phyloP scores from a whole-genome alignment of 805 yeast species.

The Lachancea sp. region DNA sequence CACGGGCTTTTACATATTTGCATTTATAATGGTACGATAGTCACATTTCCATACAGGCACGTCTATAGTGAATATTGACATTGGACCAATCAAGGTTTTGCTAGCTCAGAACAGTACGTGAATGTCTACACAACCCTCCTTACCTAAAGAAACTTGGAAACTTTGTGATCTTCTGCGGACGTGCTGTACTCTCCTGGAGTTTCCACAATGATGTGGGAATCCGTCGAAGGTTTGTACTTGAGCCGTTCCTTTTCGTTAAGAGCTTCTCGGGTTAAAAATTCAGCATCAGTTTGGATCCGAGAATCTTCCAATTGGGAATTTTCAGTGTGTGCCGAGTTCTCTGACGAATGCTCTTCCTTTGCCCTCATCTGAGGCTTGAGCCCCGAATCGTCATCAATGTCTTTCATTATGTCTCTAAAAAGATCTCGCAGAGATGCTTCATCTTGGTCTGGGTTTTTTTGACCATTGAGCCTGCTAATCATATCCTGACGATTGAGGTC shows the following conservation, averaged over 20 bases:
- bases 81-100: too few relatives aligned
- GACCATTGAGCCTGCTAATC: constrained; percentile 1
- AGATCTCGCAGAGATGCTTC: constrained; percentile 29
- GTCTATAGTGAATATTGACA: too few relatives aligned
- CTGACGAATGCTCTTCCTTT: too few relatives aligned
- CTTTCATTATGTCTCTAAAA: constrained; percentile 25
- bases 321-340: too few relatives aligned
- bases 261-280: constrained; percentile 13
- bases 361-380: not conserved
- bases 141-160: constrained; percentile 32
- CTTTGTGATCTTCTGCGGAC: constrained; percentile 35
- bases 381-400: constrained; percentile 12
- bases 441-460: constrained; percentile 5
- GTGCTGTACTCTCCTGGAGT: constrained; percentile 36
- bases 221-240: constrained; percentile 29
- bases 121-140: too few relatives aligned
- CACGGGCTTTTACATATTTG: not conserved
- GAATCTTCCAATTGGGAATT: too few relatives aligned
- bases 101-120: too few relatives aligned
- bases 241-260: constrained; percentile 23
- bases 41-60: not conserved
- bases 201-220: constrained; percentile 34
- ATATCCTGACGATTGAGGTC: not conserved
- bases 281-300: constrained; percentile 20
- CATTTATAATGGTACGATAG: constrained; percentile 1